Percentiles rank a stretch among this genome's conserved stretches.
Evolutionary conservation across 495 filamentous ascomycete species (phyloP).

Genomic region (Talaromyces borbonicus): DNA sequence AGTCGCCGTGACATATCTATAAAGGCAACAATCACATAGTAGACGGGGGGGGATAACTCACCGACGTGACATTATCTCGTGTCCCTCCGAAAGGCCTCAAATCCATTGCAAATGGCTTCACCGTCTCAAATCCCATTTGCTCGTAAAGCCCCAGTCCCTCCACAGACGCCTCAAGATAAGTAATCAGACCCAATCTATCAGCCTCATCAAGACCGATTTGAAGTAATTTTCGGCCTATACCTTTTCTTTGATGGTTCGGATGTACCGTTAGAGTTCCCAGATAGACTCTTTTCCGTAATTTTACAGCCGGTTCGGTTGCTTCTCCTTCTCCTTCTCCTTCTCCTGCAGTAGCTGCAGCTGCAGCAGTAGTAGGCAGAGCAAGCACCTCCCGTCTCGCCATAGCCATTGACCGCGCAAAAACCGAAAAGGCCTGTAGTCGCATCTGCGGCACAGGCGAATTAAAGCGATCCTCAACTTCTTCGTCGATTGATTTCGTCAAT

Average conservation of each 20-base stretch:
- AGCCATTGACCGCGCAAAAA: conserved; percentile 14
- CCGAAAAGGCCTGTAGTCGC: conserved; percentile 3
- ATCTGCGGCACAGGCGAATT: conserved; percentile 3
- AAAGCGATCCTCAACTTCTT: conserved; percentile 2
- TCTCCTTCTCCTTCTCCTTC: not conserved
- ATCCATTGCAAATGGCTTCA: conserved; percentile 29
- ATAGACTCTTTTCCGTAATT: conserved; percentile 1
- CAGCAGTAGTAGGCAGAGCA: not conserved
- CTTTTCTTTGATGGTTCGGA: conserved; percentile 37
- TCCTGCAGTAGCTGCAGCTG: too few relatives aligned
- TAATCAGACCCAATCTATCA: conserved; percentile 32
- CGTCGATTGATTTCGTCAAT: conserved; percentile 8
- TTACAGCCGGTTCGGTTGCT: not conserved
- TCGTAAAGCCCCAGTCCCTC: conserved; percentile 44
- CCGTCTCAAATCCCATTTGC: conserved; percentile 39
- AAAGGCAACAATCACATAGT: too few relatives aligned
- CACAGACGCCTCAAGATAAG: conserved; percentile 46
- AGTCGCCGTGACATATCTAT: too few relatives aligned
- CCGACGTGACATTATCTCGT: not conserved
- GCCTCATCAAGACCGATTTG: conserved; percentile 39
- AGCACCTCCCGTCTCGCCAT: not conserved
- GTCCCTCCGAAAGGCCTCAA: conserved; percentile 16
- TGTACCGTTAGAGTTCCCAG: conserved; percentile 39
- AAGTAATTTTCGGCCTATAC: conserved; percentile 38
- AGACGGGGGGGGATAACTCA: too few relatives aligned